Evolutionary conservation across 2,329 filamentous ascomycete genomes (phyloP), one percentile per base, ranked within the genome.

Genomic region (Cladophialophora exuberans): DNA sequence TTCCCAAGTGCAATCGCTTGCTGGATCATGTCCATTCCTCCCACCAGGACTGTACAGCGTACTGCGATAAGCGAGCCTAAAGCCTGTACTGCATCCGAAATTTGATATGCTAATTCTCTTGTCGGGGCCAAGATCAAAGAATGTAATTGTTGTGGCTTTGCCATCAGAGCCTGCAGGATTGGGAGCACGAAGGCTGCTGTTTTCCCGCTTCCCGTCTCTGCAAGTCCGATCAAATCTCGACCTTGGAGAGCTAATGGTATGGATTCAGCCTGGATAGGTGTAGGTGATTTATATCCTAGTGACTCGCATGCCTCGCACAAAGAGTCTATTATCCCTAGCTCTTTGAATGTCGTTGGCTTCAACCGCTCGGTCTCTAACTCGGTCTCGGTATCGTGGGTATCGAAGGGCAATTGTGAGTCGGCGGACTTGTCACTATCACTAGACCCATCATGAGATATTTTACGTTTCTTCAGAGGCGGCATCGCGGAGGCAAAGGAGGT

Each of bases 181-280:
- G 94, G 94, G 2, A 99, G 78, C 0, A 90, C 91, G 70, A 97
- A 99, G 0, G 94, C 92, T 5, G 91, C 93, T 0, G 94, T 97
- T 77, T 97, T 99, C 73, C 94, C 94, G 68, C 86, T 91, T 64
- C 94, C 94, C 0, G 94, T 99, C 74, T 99, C 93, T 26, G 94
- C 94, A 47, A 97, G 80, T 36, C 92, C 94, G 64, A 99, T 96
- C 28, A 97, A 79, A 71, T 97, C 94, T 66, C 90, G 84, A 48
- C 88, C 86, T 66, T 88, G 74, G 3, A 97, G 79, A 30, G 92
- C 92, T 3, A 84, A 68, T 3, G 93, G 93, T 64, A 97, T 96
- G 0, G 91, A 82, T 70, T 95, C 83, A 47, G 81, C 81, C 72
- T 97, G 94, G 62, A 99, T 97, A 0, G 92, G 87, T 1, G 93